These are phyloP conservation scores for Lolium multiflorum DNA, from an alignment of 176 grass and related monocot species.

Conservation along the genomic window DNA sequence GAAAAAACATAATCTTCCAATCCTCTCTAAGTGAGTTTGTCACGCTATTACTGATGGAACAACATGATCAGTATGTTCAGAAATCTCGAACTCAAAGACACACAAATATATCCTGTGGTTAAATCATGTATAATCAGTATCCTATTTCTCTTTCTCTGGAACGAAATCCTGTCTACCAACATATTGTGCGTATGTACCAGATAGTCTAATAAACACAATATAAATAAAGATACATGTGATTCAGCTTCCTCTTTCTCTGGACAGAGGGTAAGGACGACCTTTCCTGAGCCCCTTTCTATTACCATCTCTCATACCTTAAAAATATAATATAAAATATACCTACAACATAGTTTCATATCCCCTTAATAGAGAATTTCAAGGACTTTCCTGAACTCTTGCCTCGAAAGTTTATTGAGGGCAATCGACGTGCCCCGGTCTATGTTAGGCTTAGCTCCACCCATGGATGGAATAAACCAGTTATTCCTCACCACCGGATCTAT, in stretches of 20 bases:
- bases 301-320: neutral
- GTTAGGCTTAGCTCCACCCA: neutral
- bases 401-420: neutral
- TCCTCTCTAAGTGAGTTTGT: no score
- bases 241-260: neutral
- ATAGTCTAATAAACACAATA: neutral
- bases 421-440: neutral
- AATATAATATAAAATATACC: neutral
- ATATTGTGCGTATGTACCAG: no score
- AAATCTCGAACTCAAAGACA: neutral
- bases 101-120: neutral
- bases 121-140: no score
- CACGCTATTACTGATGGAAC: no score
- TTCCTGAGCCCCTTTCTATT: neutral
- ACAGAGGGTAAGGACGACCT: neutral
- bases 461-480: neutral
- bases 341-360: neutral
- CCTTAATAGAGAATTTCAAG: neutral
- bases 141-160: no score
- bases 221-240: neutral
- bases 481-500: slow-evolving; percentile 5
- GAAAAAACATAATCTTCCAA: no score
- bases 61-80: neutral
- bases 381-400: neutral
- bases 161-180: no score